phyloP scores from a whole-genome alignment of 2,329 filamentous ascomycete genomes.

The Pseudopithomyces maydicus region DNA sequence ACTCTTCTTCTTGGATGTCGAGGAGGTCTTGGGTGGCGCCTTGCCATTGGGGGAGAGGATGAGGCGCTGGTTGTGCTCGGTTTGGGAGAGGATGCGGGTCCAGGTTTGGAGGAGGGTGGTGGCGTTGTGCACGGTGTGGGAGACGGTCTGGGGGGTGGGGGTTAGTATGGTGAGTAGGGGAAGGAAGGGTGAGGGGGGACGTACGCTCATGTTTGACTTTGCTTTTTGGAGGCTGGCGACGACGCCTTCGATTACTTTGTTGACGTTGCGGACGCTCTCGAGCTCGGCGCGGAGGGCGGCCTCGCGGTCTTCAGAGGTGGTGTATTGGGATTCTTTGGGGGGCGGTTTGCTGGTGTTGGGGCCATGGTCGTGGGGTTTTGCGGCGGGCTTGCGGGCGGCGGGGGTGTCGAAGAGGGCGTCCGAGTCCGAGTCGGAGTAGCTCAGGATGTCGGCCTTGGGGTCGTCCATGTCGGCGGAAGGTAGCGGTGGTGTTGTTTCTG shows the following conservation, averaged over 20 bases:
- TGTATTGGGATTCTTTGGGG: constrained; percentile 59
- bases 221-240: constrained; percentile 73
- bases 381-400: constrained; percentile 46
- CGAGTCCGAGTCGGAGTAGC: constrained; percentile 60
- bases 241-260: constrained; percentile 82
- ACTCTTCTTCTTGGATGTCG: constrained; percentile 82
- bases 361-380: constrained; percentile 49
- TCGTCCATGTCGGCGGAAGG: constrained; percentile 24
- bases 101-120: constrained; percentile 91
- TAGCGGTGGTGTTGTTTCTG: neutral
- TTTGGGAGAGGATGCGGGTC: constrained; percentile 94
- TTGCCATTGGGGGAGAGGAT: constrained; percentile 89
- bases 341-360: constrained; percentile 45
- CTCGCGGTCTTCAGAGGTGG: constrained; percentile 72
- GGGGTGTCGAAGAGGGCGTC: constrained; percentile 64
- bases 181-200: constrained; percentile 19
- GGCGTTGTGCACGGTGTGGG: constrained; percentile 82
- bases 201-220: constrained; percentile 77
- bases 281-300: constrained; percentile 77
- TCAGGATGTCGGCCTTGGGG: constrained; percentile 57
- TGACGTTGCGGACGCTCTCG: constrained; percentile 82
- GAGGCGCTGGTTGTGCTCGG: constrained; percentile 93
- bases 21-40: constrained; percentile 83
- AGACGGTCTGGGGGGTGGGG: constrained; percentile 67
- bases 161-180: constrained; percentile 11